Evolutionary conservation across 2,329 filamentous ascomycete species (phyloP).

Genomic region (Zymoseptoria ardabiliae): DNA sequence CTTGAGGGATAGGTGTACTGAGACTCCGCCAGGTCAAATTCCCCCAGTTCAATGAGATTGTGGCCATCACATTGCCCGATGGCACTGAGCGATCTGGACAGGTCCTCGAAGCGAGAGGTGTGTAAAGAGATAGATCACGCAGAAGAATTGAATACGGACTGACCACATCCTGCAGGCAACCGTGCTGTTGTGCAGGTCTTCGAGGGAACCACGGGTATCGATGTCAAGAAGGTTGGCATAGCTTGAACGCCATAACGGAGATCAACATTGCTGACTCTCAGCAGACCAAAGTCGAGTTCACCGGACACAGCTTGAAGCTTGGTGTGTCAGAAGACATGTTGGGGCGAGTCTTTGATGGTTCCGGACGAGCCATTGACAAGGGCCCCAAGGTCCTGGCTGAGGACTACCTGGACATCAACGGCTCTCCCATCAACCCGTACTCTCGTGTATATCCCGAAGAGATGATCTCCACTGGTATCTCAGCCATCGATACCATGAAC

Average conservation of each 20-base stretch:
- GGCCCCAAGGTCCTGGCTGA: constrained; percentile 96
- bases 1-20: constrained; percentile 7
- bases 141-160: constrained; percentile 1
- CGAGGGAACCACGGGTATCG: constrained; percentile 92
- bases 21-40: constrained; percentile 72
- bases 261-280: constrained; percentile 3
- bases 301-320: constrained; percentile 92
- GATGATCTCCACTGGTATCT: constrained; percentile 99
- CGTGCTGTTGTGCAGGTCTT: constrained; percentile 97
- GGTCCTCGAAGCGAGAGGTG: constrained; percentile 95
- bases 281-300: constrained; percentile 95
- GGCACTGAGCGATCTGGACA: constrained; percentile 89
- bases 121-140: constrained; percentile 13
- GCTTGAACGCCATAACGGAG: neutral
- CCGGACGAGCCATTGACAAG: constrained; percentile 96
- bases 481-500: constrained; percentile 94
- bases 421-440: constrained; percentile 96
- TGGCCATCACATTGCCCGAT: constrained; percentile 90
- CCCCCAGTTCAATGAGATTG: constrained; percentile 95
- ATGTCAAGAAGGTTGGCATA: constrained; percentile 77
- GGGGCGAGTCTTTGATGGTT: constrained; percentile 97
- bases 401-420: constrained; percentile 98
- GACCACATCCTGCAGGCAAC: constrained; percentile 54
- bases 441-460: constrained; percentile 97
- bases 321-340: constrained; percentile 99